A percentile compares a stretch with the other conserved stretches of the same genome.
These are phyloP conservation scores for Neurospora sp. DNA, from an alignment of 495 filamentous ascomycete genomes.

Conservation along the genomic window DNA sequence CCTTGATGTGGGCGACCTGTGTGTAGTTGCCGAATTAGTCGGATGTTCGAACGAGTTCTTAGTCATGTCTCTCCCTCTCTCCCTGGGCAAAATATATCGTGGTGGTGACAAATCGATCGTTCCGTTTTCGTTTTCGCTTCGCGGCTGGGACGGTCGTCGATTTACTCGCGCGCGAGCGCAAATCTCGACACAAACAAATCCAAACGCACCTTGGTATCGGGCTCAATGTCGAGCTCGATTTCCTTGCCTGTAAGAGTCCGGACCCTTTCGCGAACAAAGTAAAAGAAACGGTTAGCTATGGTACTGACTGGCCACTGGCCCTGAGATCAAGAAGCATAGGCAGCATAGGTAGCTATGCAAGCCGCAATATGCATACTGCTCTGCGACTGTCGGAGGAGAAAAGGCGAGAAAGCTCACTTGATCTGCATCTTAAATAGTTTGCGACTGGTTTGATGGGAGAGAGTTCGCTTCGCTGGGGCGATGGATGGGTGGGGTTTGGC, in stretches of 20 bases:
- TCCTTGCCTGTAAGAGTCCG: constrained; percentile 97
- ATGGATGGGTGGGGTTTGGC: neutral
- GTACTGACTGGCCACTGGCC: neutral
- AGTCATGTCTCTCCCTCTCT: neutral
- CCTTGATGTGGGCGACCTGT: constrained; percentile 90
- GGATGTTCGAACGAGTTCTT: neutral
- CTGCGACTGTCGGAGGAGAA: neutral
- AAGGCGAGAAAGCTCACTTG: constrained; percentile 23
- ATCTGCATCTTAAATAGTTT: constrained; percentile 28
- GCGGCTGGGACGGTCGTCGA: neutral
- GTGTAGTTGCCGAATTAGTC: neutral
- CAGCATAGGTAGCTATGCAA: neutral
- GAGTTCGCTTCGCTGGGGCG: neutral
- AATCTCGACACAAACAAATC: neutral
- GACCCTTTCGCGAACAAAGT: constrained; percentile 48
- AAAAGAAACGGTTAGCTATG: neutral
- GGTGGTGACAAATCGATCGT: neutral
- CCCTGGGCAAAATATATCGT: neutral
- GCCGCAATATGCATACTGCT: neutral
- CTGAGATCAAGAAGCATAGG: neutral
- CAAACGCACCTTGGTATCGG: constrained; percentile 65
- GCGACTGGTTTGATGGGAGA: neutral
- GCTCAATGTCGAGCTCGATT: constrained; percentile 95
- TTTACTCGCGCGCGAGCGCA: neutral
- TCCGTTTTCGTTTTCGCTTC: neutral